These are phyloP conservation scores for Ceratobasidium theobromae DNA, from an alignment of 1,284 basidiomycete species.

Conservation along the genomic window DNA sequence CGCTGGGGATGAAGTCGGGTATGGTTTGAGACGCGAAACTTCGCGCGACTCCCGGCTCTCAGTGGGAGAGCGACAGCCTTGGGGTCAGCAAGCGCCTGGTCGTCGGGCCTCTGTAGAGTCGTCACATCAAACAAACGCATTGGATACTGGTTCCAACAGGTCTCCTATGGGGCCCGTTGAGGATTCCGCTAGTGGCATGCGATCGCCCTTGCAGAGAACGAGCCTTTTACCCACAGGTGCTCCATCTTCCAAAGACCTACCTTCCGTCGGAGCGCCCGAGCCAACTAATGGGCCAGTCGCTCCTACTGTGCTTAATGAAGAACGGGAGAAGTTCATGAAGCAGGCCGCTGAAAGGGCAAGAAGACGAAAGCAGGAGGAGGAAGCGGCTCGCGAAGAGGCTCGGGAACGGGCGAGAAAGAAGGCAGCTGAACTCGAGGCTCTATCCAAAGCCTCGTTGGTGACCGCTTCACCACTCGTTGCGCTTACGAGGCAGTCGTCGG, in stretches of 20 bases:
- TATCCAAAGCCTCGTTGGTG: slow-evolving; percentile 52
- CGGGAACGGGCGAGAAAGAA: slow-evolving; percentile 83
- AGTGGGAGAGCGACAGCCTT: slow-evolving; percentile 11
- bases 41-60: slow-evolving; percentile 20
- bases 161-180: too few relatives aligned
- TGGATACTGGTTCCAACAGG: background rate
- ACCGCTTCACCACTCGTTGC: slow-evolving; percentile 17
- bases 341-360: slow-evolving; percentile 85
- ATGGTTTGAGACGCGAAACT: slow-evolving; percentile 15
- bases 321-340: slow-evolving; percentile 82
- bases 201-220: slow-evolving; percentile 37
- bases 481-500: slow-evolving; percentile 12
- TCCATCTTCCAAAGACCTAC: slow-evolving; percentile 7
- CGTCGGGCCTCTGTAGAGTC: slow-evolving; percentile 4
- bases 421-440: slow-evolving; percentile 81
- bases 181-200: slow-evolving; percentile 18
- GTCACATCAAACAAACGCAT: background rate
- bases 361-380: slow-evolving; percentile 76
- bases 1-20: background rate
- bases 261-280: slow-evolving; percentile 6
- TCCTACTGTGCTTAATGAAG: slow-evolving; percentile 51
- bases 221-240: slow-evolving; percentile 37
- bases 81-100: slow-evolving; percentile 8
- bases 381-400: slow-evolving; percentile 80
- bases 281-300: slow-evolving; percentile 41